Conservation (phyloP, 768 basidiomycete genomes). For the Collybia sp. region DNA sequence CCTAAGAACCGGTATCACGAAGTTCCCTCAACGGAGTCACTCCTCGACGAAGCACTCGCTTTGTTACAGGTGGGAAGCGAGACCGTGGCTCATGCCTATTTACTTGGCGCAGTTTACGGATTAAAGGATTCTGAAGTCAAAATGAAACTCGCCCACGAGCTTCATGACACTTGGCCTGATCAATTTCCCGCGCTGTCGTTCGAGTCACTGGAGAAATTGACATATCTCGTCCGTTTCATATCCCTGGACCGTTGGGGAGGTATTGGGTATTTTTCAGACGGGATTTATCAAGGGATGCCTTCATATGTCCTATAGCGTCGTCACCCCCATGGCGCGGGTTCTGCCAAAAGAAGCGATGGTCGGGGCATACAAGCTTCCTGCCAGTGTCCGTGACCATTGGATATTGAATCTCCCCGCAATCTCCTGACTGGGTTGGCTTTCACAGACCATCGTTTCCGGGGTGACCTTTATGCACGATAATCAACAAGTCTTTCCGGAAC, state of each 20-base stretch:
- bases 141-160: slow-evolving; percentile 24
- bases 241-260: background rate
- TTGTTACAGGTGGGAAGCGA: slow-evolving; percentile 35
- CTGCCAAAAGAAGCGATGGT: slow-evolving; percentile 29
- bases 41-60: slow-evolving; percentile 29
- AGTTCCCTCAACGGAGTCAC: slow-evolving; percentile 7
- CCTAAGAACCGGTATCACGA: slow-evolving; percentile 2
- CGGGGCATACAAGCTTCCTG: slow-evolving; percentile 29
- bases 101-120: slow-evolving; percentile 31
- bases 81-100: slow-evolving; percentile 32
- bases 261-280: slow-evolving; percentile 22
- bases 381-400: slow-evolving; percentile 23
- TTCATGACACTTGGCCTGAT: slow-evolving; percentile 30
- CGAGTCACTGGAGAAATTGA: slow-evolving; percentile 29
- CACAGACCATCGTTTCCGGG: slow-evolving; percentile 37
- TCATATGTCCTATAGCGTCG: slow-evolving; percentile 36
- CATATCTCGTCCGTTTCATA: slow-evolving; percentile 33
- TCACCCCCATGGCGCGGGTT: slow-evolving; percentile 36
- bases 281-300: slow-evolving; percentile 46
- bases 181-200: slow-evolving; percentile 18
- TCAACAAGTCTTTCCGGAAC: slow-evolving; percentile 28
- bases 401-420: background rate
- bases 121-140: slow-evolving; percentile 23
- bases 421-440: background rate
- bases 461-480: slow-evolving; percentile 33